phyloP scores from a whole-genome alignment of 2,329 filamentous ascomycete species.

The Epichloe hybrida region DNA sequence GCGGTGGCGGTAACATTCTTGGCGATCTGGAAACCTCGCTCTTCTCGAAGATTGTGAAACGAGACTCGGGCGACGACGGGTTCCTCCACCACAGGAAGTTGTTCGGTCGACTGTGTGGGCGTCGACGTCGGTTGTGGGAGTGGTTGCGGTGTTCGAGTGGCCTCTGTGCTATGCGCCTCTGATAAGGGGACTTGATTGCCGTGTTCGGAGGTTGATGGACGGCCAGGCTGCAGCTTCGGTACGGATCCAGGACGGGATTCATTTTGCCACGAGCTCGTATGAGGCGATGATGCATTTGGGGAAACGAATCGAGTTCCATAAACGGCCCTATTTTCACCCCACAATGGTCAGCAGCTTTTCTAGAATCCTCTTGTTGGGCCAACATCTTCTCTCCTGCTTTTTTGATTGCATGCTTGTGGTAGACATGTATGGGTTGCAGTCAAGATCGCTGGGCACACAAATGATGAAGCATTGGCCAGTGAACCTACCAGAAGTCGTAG shows the following conservation, averaged over 20 bases:
- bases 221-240: conserved; percentile 28
- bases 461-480: background rate
- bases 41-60: conserved; percentile 66
- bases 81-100: conserved; percentile 44
- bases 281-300: conserved; percentile 31
- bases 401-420: background rate
- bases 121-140: conserved; percentile 16
- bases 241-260: conserved; percentile 30
- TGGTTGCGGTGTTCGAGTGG: conserved; percentile 7
- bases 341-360: conserved; percentile 1
- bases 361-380: background rate
- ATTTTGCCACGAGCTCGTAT: conserved; percentile 32
- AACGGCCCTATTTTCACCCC: conserved; percentile 39
- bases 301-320: conserved; percentile 48
- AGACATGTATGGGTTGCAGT: background rate
- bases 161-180: conserved; percentile 23
- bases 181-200: conserved; percentile 12
- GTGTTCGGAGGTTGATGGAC: conserved; percentile 29
- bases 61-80: conserved; percentile 72
- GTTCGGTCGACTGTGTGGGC: conserved; percentile 18
- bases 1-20: conserved; percentile 57
- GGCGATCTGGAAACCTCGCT: conserved; percentile 75
- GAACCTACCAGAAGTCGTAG: conserved; percentile 72
- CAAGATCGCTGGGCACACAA: too few relatives aligned
- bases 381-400: background rate